These are phyloP conservation scores for Sergeia podlipaevii DNA, from an alignment of 208 protist genomes.

Conservation along the genomic window DNA sequence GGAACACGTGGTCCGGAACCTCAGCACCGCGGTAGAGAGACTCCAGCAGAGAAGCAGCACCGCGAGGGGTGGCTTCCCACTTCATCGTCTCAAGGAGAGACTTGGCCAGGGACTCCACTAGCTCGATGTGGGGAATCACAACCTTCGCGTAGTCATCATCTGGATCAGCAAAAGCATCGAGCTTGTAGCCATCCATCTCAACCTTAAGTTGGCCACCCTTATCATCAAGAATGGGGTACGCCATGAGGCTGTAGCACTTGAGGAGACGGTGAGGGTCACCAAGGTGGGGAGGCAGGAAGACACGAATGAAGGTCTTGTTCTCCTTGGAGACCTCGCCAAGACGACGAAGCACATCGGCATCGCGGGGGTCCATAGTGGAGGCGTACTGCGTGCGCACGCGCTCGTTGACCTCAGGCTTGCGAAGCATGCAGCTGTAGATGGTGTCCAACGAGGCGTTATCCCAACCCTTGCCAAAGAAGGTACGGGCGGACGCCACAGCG, in stretches of 20 bases:
- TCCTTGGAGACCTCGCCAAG: constrained; percentile 80
- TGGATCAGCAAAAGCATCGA: constrained; percentile 85
- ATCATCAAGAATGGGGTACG: constrained; percentile 89
- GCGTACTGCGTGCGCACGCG: constrained; percentile 75
- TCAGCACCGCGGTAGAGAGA: constrained; percentile 87
- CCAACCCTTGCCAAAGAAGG: constrained; percentile 90
- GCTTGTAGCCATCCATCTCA: constrained; percentile 78
- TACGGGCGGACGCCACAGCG: constrained; percentile 38
- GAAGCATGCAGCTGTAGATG: constrained; percentile 82
- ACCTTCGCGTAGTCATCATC: constrained; percentile 91
- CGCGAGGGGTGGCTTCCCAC: constrained; percentile 84
- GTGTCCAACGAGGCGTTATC: constrained; percentile 87
- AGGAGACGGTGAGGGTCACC: constrained; percentile 86
- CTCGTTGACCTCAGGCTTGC: constrained; percentile 87
- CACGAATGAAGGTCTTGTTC: constrained; percentile 84
- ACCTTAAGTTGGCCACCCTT: constrained; percentile 86
- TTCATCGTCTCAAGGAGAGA: constrained; percentile 86
- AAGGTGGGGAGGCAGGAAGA: constrained; percentile 84
- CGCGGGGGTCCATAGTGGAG: constrained; percentile 84
- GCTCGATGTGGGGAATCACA: constrained; percentile 84
- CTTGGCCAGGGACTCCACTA: constrained; percentile 85
- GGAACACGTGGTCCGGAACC: constrained; percentile 88
- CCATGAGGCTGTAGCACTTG: constrained; percentile 88
- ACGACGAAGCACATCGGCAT: constrained; percentile 75
- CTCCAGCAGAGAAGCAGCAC: constrained; percentile 84